Evolutionary conservation across 139 green algal species (phyloP), one percentile per base, ranked within the genome.

Genomic region (Tetradesmus obliquus): DNA sequence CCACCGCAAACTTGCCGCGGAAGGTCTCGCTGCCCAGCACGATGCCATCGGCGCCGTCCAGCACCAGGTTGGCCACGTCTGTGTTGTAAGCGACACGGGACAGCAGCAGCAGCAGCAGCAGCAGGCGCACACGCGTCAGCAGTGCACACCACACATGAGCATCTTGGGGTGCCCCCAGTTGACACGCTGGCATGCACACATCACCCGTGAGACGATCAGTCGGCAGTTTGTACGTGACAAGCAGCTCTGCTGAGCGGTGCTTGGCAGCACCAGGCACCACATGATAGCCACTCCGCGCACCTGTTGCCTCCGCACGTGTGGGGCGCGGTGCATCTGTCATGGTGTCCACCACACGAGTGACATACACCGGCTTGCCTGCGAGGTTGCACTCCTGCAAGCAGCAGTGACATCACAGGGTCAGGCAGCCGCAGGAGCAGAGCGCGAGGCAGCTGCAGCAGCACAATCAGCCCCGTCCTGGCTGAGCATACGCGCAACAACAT

Each of bases 31-130:
- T 96, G 22, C 96, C 97, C 86, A 99, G 96, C 93, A 99, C 95
- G 15, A 98, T 93, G 72, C 92, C 92, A 87, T 96, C 94, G 1
- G 94, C 93, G 19, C 97, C 97, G 86, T 99, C 97, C 72, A 99
- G 94, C 90, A 99, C 96, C 55, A 97, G 95, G 93, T 99, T 99
- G 91, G 97, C 98, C 60, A 99, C 97, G 92, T 99, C 98, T 0
- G 97, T 45, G 98, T 1, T 97, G 97, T 93, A 13, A 13, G 12
- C 10, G 62, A 12, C 10, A 13, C 62, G 62, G 62, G 32, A 45
- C 32, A 45, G 32, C 32, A 45, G 32, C 32, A 45, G 32, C 86
- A 72, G 82, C 51, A 24, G 7, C 32, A 62, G 10, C 81, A 86
- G 45, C 22, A 54, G 19, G 74, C n/a, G n/a, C n/a, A 82, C 20